Base-by-base conservation (phyloP, 2,329 filamentous ascomycete genomes). In the Botrytis paeoniae region DNA sequence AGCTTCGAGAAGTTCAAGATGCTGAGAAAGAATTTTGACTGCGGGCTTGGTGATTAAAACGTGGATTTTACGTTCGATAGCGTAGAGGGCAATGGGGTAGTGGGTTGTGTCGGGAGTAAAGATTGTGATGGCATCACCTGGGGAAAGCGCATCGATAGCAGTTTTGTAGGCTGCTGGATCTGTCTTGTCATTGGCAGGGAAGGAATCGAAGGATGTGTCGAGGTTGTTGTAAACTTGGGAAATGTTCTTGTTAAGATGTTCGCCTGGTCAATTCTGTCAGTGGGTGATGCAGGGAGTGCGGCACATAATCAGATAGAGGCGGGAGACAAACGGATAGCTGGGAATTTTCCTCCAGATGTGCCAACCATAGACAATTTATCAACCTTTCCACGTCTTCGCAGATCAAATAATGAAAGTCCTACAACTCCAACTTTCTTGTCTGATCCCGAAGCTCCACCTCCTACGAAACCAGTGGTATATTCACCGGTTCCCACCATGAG, bases 371-470 rank as follows among this genome's bases (percentile, higher is more conserved):
- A 90, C 79, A 98, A 85, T 75, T 92, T 89, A 78, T 89, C 91
- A 37, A 98, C 95, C 84, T 97, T 97, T 78, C 95, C 94, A 81
- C 95, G 88, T 75, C 94, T 88, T 74, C 95, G 90, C 77, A 98
- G 86, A 82, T 97, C 95, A 82, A 97, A 97, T 77, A 97, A 86
- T 37, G 93, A 95, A 81, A 98, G 85, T 59, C 93, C 95, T 29
- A 98, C 95, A 16, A 98, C 95, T 73, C 95, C 95, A 68, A 98
- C 92, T 83, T 98, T 98, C 86, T 98, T 98, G 86, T 98, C 95
- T 68, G 94, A 97, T 18, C 89, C 91, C 6, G 94, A 97, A 69
- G 91, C 92, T 74, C 91, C 92, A 74, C 90, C 91, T 73, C 93
- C 94, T 73, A 97, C 94, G 78, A 96, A 98, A 73, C 95, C 95